phyloP scores from a whole-genome alignment of 1,284 basidiomycete species.

The Puccinia coronata region DNA sequence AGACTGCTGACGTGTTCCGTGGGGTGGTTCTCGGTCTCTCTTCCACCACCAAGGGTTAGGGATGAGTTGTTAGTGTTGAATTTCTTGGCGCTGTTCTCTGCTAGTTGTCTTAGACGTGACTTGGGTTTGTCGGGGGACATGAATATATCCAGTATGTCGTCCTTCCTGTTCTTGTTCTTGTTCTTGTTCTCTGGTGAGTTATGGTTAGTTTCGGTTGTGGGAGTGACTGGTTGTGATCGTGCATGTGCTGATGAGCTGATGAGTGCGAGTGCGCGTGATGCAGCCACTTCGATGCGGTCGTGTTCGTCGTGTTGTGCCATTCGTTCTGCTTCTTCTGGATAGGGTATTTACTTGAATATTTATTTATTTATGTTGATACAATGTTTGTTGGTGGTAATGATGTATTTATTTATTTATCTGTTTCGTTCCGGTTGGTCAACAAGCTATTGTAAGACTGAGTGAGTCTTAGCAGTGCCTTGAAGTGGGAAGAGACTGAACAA shows the following conservation, averaged over 20 bases:
- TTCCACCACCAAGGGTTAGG: background rate
- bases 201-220: background rate
- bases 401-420: no score
- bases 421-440: no score
- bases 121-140: slow-evolving; percentile 33
- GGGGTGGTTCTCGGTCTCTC: background rate
- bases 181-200: background rate
- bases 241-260: slow-evolving; percentile 33
- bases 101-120: slow-evolving; percentile 40
- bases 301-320: background rate
- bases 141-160: slow-evolving; percentile 32
- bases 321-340: no score
- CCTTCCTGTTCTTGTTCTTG: background rate
- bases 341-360: no score
- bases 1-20: slow-evolving; percentile 1
- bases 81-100: slow-evolving; percentile 39
- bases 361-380: no score
- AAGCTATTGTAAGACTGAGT: no score
- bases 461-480: no score
- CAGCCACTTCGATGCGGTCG: slow-evolving; percentile 27
- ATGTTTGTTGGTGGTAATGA: background rate
- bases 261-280: slow-evolving; percentile 19
- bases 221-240: background rate
- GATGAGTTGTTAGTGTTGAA: background rate
- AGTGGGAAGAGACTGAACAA: no score